phyloP scores from a whole-genome alignment of 805 yeast species.

The Kazachstania kunashirensis region DNA sequence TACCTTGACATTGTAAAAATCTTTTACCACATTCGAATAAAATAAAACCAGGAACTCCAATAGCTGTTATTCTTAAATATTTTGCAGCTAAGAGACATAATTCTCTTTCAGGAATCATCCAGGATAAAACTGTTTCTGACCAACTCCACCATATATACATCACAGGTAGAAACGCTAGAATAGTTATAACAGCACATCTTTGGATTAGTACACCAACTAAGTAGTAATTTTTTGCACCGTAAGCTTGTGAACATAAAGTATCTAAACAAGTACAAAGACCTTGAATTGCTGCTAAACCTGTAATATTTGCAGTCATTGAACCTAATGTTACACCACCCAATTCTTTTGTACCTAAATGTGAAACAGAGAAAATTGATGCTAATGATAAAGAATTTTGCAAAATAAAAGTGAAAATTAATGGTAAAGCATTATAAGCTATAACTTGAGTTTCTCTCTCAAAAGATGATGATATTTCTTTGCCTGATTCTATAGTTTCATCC shows the following conservation, averaged over 20 bases:
- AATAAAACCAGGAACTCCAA: conserved; percentile 69
- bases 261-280: conserved; percentile 74
- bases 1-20: conserved; percentile 66
- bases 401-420: conserved; percentile 56
- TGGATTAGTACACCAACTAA: conserved; percentile 61
- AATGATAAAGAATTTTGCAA: conserved; percentile 65
- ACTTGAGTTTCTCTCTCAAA: conserved; percentile 38
- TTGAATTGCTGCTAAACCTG: conserved; percentile 65
- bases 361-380: conserved; percentile 70
- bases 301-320: conserved; percentile 69
- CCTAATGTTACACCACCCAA: conserved; percentile 69
- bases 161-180: conserved; percentile 45
- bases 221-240: conserved; percentile 54
- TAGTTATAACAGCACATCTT: conserved; percentile 55
- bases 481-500: conserved; percentile 27
- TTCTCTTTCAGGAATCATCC: conserved; percentile 36
- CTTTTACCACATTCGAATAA: conserved; percentile 62
- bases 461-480: conserved; percentile 21
- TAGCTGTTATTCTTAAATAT: conserved; percentile 45
- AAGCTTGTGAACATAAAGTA: conserved; percentile 71
- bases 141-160: conserved; percentile 51
- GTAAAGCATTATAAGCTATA: conserved; percentile 40
- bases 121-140: conserved; percentile 40
- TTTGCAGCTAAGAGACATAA: conserved; percentile 45
- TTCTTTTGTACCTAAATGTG: conserved; percentile 60